These are phyloP conservation scores for Penicillium dipodomyicola DNA, from an alignment of 495 filamentous ascomycete genomes.

Conservation along the genomic window DNA sequence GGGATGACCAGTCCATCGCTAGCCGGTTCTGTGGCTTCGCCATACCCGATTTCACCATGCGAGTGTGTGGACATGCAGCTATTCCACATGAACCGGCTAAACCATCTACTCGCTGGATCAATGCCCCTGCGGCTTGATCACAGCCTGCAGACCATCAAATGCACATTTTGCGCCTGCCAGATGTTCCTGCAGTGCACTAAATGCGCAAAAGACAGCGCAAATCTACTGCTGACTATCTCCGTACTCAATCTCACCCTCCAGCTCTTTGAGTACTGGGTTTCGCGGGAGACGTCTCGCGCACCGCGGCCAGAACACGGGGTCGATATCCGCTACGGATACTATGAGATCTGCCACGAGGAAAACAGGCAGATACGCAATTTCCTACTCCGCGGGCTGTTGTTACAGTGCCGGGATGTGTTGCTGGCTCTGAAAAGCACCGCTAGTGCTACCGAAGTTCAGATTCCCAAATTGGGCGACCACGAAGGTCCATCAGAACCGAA, in stretches of 20 bases:
- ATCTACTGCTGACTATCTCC: slow-evolving; percentile 34
- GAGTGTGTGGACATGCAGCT: slow-evolving; percentile 38
- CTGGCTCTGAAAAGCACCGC: slow-evolving; percentile 25
- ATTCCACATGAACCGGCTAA: slow-evolving; percentile 38
- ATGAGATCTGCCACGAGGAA: slow-evolving; percentile 39
- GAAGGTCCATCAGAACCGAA: slow-evolving; percentile 12
- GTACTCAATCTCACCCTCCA: slow-evolving; percentile 37
- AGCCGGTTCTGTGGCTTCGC: slow-evolving; percentile 25
- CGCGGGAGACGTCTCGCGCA: slow-evolving; percentile 25
- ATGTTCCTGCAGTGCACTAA: slow-evolving; percentile 37
- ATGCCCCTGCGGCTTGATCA: slow-evolving; percentile 38
- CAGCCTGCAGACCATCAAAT: slow-evolving; percentile 37
- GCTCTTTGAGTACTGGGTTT: slow-evolving; percentile 38
- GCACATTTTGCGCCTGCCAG: slow-evolving; percentile 34
- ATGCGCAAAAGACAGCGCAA: slow-evolving; percentile 38
- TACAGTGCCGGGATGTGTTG: slow-evolving; percentile 34
- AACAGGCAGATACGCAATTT: slow-evolving; percentile 35
- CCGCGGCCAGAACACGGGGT: slow-evolving; percentile 21
- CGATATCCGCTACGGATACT: slow-evolving; percentile 39
- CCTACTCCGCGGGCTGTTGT: slow-evolving; percentile 30
- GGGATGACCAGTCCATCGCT: slow-evolving; percentile 34
- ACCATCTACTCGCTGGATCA: slow-evolving; percentile 32
- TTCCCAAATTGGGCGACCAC: slow-evolving; percentile 14
- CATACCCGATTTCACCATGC: slow-evolving; percentile 26
- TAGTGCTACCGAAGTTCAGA: slow-evolving; percentile 13